Evolutionary conservation across 495 filamentous ascomycete species (phyloP), one percentile per base, ranked within the genome.

Genomic region (Annulohypoxylon nitens): DNA sequence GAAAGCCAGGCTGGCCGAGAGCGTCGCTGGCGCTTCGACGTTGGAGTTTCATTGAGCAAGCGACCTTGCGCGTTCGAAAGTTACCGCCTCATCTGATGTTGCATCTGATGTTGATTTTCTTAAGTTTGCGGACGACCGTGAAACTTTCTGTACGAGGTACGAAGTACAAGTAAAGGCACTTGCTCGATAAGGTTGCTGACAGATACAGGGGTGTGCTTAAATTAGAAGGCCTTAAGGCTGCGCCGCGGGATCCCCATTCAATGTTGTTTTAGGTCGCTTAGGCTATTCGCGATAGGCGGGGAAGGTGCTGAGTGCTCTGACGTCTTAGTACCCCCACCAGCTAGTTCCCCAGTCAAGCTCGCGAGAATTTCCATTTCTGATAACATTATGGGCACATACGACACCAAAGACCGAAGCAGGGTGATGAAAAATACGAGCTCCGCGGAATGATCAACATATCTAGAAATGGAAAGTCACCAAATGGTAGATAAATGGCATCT

Each of bases 1-100:
- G 77, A 34, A 79, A 64, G 57, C 75, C 77, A 47, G 77, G 72
- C 64, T 75, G 75, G 61, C 72, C 65, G 45, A 76, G 62, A 47
- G 67, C 67, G 23, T 75, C 50, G 41, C 33, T 61, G 47, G 48
- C 48, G 39, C 47, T 62, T 18, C 61, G 63, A 55, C 55, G 34
- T 64, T 23, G 72, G 43, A 12, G 63, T 59, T 67, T 67, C 72
- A 75, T 75, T 64, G 67, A 64, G 67, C 58, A 39, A 64, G 72
- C 58, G 16, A 16, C 58, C 51, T 63, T 70, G 63, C 36, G 9
- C 39, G 39, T 64, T 64, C 4, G 26, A 55, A 48, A 50, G 55
- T 75, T 39, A 55, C 39, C 5, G 33, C 18, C 9, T 57, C 53
- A 20, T 57, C 30, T 57, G 53, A 33, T 37, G 33, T 57, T 57